Conservation (phyloP, 2,329 filamentous ascomycete genomes). For the Colletotrichum lupini region DNA sequence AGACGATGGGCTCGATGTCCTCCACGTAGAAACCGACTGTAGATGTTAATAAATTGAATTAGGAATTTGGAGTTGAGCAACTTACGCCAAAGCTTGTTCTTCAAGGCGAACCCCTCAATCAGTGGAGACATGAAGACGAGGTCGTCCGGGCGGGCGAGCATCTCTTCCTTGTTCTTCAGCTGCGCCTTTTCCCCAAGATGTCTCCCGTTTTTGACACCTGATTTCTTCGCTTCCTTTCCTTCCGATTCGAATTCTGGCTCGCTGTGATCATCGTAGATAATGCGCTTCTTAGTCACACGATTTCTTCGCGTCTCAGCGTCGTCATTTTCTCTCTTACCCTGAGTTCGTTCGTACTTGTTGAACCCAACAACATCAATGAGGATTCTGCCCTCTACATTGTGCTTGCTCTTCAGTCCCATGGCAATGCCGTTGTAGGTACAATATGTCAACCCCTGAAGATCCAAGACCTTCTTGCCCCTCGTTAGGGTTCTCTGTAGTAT, state of each 20-base stretch:
- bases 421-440: slow-evolving; percentile 55
- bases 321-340: slow-evolving; percentile 48
- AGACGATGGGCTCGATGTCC: slow-evolving; percentile 53
- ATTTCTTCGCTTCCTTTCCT: background rate
- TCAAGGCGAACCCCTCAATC: slow-evolving; percentile 56
- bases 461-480: slow-evolving; percentile 53
- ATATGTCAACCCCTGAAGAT: slow-evolving; percentile 54
- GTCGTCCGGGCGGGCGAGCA: slow-evolving; percentile 50
- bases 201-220: slow-evolving; percentile 20
- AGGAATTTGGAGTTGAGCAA: background rate
- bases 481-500: slow-evolving; percentile 44
- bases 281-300: background rate
- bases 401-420: slow-evolving; percentile 42
- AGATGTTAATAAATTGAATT: background rate
- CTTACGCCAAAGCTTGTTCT: slow-evolving; percentile 58
- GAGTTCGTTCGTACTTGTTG: slow-evolving; percentile 52
- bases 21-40: slow-evolving; percentile 50
- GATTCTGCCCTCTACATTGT: slow-evolving; percentile 54
- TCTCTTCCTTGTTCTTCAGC: slow-evolving; percentile 50
- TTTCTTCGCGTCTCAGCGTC: slow-evolving; percentile 43
- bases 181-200: slow-evolving; percentile 48
- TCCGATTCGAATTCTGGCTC: background rate
- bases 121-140: slow-evolving; percentile 54
- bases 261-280: background rate
- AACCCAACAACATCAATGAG: slow-evolving; percentile 55